Percentiles rank a stretch among this genome's conserved stretches.
Conservation (phyloP, 345 rosid genomes). For the Barbarea vulgaris region DNA sequence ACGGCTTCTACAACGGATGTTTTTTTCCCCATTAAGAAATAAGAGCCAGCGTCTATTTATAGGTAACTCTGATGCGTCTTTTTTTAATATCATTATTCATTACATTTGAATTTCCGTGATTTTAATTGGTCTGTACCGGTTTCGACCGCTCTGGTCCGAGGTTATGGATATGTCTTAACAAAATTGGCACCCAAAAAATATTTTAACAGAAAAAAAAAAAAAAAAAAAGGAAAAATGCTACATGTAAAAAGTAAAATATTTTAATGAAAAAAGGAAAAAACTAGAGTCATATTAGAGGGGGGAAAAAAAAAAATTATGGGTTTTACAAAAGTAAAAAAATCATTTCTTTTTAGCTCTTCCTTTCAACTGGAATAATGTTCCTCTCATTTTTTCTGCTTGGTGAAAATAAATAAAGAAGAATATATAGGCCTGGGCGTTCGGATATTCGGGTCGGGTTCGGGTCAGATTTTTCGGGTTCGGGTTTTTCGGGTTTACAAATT, state of each 20-base stretch:
- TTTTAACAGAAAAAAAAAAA: background rate
- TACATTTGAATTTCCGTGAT: background rate
- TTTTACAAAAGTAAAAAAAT: too few relatives aligned
- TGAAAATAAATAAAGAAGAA: too few relatives aligned
- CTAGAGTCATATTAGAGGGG: too few relatives aligned
- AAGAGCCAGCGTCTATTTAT: background rate
- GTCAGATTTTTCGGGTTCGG: too few relatives aligned
- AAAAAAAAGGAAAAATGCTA: too few relatives aligned
- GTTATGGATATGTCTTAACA: background rate
- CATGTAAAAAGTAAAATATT: background rate
- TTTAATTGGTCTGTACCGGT: slow-evolving; percentile 2
- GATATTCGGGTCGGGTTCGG: too few relatives aligned
- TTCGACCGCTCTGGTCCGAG: background rate
- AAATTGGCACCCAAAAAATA: background rate
- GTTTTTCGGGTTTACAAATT: too few relatives aligned
- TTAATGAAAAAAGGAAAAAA: too few relatives aligned
- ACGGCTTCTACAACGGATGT: background rate
- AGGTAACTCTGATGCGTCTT: background rate
- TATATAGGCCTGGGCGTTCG: too few relatives aligned
- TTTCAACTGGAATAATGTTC: background rate
- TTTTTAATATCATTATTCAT: background rate
- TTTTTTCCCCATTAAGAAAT: background rate
- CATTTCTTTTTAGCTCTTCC: too few relatives aligned
- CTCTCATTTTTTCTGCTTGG: background rate
- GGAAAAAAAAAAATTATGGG: too few relatives aligned